phyloP scores from a whole-genome alignment of 2,329 filamentous ascomycete species.

The Diaporthe sp. region DNA sequence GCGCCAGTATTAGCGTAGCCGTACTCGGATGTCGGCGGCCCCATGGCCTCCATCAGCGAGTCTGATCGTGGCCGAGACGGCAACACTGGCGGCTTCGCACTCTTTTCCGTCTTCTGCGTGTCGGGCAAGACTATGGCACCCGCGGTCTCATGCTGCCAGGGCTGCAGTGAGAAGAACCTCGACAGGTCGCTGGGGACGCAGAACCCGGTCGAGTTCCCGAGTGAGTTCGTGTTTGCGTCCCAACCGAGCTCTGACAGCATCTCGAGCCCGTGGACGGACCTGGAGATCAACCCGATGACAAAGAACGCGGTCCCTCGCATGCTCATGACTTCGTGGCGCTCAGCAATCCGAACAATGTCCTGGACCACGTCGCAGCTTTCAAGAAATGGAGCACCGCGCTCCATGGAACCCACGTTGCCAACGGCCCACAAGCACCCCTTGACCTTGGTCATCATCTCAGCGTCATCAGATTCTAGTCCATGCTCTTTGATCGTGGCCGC shows the following conservation, averaged over 20 bases:
- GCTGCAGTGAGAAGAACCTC: slow-evolving; percentile 80
- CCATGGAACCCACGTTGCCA: slow-evolving; percentile 98
- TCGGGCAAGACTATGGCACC: slow-evolving; percentile 62
- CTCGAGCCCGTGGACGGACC: slow-evolving; percentile 91
- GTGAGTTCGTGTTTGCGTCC: slow-evolving; percentile 89
- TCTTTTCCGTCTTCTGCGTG: slow-evolving; percentile 65
- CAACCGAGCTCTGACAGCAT: slow-evolving; percentile 91
- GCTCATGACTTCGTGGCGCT: slow-evolving; percentile 89
- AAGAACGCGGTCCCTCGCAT: slow-evolving; percentile 97
- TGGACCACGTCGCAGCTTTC: slow-evolving; percentile 91
- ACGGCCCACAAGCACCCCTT: slow-evolving; percentile 98
- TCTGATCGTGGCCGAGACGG: slow-evolving; percentile 56
- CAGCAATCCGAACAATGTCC: slow-evolving; percentile 89
- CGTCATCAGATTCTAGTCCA: slow-evolving; percentile 86
- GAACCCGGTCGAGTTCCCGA: slow-evolving; percentile 87
- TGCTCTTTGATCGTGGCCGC: slow-evolving; percentile 89
- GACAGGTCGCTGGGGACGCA: slow-evolving; percentile 86
- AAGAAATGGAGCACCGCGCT: slow-evolving; percentile 93
- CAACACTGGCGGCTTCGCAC: slow-evolving; percentile 57
- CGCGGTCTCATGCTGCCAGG: slow-evolving; percentile 68
- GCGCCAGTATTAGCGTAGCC: slow-evolving; percentile 34
- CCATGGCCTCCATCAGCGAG: slow-evolving; percentile 51
- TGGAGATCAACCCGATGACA: slow-evolving; percentile 90
- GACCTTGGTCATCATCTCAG: slow-evolving; percentile 89
- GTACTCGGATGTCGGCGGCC: slow-evolving; percentile 37